Percentiles rank a stretch among this genome's conserved stretches.
Evolutionary conservation across 2,329 filamentous ascomycete genomes (phyloP).

Genomic region (Sclerotiophoma versabilis): DNA sequence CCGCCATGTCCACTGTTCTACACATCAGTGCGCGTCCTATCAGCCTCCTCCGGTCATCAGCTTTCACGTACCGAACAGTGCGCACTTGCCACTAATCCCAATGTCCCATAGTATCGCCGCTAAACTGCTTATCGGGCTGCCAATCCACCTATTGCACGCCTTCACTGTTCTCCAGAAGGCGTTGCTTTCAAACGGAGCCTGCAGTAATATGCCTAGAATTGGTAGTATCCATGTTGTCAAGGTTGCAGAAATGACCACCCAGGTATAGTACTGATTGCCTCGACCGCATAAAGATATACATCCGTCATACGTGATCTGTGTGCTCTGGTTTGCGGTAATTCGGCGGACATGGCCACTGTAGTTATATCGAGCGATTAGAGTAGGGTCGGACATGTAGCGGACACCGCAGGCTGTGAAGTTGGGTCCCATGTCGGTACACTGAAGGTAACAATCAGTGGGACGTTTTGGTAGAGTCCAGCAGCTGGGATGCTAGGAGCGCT

Average conservation of each 20-base stretch:
- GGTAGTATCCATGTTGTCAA: constrained; percentile 50
- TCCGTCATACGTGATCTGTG: constrained; percentile 38
- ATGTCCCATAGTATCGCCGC: constrained; percentile 47
- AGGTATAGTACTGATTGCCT: constrained; percentile 39
- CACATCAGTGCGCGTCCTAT: constrained; percentile 21
- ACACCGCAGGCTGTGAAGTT: constrained; percentile 30
- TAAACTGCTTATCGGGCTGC: constrained; percentile 43
- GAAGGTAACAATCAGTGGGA: no score
- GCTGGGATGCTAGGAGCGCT: no score
- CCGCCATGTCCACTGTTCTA: constrained; percentile 39
- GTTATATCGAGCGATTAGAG: constrained; percentile 21
- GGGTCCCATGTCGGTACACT: constrained; percentile 1
- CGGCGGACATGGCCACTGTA: constrained; percentile 25
- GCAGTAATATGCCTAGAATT: constrained; percentile 44
- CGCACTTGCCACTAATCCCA: constrained; percentile 44
- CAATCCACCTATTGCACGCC: constrained; percentile 43
- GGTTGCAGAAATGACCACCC: constrained; percentile 35
- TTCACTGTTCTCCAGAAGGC: constrained; percentile 43
- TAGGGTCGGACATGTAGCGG: constrained; percentile 21
- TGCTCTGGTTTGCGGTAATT: constrained; percentile 12
- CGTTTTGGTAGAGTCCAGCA: neutral
- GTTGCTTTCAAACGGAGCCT: constrained; percentile 50
- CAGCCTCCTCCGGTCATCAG: neutral
- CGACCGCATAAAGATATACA: constrained; percentile 41
- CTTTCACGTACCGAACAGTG: constrained; percentile 18